Base-by-base conservation (phyloP, 768 basidiomycete species). In the Termitomyces sp. region DNA sequence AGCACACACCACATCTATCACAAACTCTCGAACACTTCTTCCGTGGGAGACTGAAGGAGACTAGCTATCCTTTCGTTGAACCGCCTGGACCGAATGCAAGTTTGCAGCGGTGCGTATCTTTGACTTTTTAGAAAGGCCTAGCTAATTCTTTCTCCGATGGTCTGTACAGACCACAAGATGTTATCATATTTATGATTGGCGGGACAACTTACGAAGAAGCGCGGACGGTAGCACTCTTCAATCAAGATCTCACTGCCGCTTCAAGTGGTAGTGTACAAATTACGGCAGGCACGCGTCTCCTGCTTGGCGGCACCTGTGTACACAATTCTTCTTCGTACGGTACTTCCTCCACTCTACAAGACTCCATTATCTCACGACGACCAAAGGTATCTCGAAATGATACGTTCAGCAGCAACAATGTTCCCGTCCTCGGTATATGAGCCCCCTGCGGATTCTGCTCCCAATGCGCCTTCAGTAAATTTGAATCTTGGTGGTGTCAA, bases 151-250 rank as follows among this genome's bases (percentile, higher is more conserved):
- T 15, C 35, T 28, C 19, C 30, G 9, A 45, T 15, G 2, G n/a
- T 30, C 11, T 40, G 52, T 21, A 10, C 64, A 96, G 96, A 62
- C 88, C 94, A 9, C 96, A 98, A 62, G 96, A 98, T 69, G 82
- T 98, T 44, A 97, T 99, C 56, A 76, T 99, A 56, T 99, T 98
- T 71, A 88, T 99, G 75, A 84, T 98, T 56, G 97, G 97, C 28
- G 97, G 97, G 0, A 85, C 93, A 28, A 98, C 97, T 0, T 98
- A 97, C 64, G 95, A 93, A 68, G 97, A 99, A 70, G 93, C 93
- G 0, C 79, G 92, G 59, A 80, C 88, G 0, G 80, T 98, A 12
- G 82, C 92, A 6, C 72, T 93, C 46, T 77, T 96, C 60, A 99
- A 98, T 66, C 89, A 94, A 66, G 92, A 93, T 60, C 75, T 84